A percentile compares a stretch with the other conserved stretches of the same genome.
Conservation (phyloP, 2,329 filamentous ascomycete species). For the Scedosporium apiospermum region DNA sequence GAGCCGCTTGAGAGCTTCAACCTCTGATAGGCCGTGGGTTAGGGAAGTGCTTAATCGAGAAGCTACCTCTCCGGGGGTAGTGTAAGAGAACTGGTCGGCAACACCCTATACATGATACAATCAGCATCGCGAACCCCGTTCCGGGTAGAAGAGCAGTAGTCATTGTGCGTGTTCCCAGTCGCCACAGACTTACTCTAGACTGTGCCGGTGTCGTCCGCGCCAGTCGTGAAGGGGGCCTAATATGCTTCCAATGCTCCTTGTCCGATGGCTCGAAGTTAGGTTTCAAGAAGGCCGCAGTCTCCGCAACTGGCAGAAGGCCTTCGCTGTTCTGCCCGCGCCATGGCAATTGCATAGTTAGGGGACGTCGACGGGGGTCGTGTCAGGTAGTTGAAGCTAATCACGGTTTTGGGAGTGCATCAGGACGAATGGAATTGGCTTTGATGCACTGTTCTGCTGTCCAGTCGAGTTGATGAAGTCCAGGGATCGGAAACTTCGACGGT, state of each 20-base stretch:
- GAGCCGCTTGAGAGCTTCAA: constrained; percentile 72
- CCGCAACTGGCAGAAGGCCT: constrained; percentile 5
- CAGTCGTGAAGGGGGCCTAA: constrained; percentile 21
- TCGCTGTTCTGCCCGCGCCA: constrained; percentile 6
- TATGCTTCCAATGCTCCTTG: constrained; percentile 19
- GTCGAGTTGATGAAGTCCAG: not conserved
- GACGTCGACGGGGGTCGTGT: not conserved
- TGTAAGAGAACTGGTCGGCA: constrained; percentile 52
- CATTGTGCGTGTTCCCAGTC: too few relatives aligned
- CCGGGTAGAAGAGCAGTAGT: too few relatives aligned
- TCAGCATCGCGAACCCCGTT: constrained; percentile 15
- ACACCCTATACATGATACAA: constrained; percentile 23
- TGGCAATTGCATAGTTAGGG: constrained; percentile 5
- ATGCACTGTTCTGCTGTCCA: not conserved
- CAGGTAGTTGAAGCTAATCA: not conserved
- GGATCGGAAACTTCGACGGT: not conserved
- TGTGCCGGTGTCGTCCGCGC: constrained; percentile 43
- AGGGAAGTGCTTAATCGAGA: constrained; percentile 74
- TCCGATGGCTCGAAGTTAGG: constrained; percentile 12
- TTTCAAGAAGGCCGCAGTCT: constrained; percentile 7
- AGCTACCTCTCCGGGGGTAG: constrained; percentile 72
- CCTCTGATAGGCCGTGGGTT: constrained; percentile 66
- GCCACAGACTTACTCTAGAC: constrained; percentile 35
- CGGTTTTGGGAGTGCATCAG: not conserved
- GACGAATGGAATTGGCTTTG: not conserved